Percentiles rank a stretch among this genome's conserved stretches.
phyloP scores from a whole-genome alignment of 2,329 filamentous ascomycete genomes.

The Tolypocladium amazonense region DNA sequence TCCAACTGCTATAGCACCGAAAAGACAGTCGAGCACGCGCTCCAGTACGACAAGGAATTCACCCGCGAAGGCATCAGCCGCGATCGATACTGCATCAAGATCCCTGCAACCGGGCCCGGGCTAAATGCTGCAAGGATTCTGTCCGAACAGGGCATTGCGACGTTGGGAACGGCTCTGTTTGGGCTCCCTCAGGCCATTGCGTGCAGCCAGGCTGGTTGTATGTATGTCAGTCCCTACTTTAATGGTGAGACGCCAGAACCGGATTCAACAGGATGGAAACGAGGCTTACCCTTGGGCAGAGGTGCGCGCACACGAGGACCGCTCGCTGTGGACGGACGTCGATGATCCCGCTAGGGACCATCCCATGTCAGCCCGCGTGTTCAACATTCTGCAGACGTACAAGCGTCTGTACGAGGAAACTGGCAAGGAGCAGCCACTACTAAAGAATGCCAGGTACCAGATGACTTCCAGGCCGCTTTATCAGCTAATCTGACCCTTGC shows the following conservation, averaged over 20 bases:
- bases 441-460: conserved; percentile 30
- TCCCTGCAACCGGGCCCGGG: conserved; percentile 35
- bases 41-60: conserved; percentile 35
- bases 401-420: conserved; percentile 32
- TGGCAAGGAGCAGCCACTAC: conserved; percentile 34
- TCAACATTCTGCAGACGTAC: conserved; percentile 38
- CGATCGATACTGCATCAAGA: conserved; percentile 40
- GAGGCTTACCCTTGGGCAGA: conserved; percentile 17
- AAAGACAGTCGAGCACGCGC: conserved; percentile 33
- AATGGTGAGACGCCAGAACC: conserved; percentile 23
- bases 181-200: conserved; percentile 37
- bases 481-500: background rate
- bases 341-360: conserved; percentile 35
- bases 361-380: conserved; percentile 33
- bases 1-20: conserved; percentile 33
- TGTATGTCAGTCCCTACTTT: conserved; percentile 39
- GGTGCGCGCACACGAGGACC: conserved; percentile 30
- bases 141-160: conserved; percentile 31
- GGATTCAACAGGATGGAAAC: background rate
- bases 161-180: conserved; percentile 36
- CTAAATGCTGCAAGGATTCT: conserved; percentile 33
- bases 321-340: conserved; percentile 32
- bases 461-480: background rate
- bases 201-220: conserved; percentile 33
- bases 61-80: conserved; percentile 29